Conservation (phyloP, 257 asterid species). For the Ballota nigra region DNA sequence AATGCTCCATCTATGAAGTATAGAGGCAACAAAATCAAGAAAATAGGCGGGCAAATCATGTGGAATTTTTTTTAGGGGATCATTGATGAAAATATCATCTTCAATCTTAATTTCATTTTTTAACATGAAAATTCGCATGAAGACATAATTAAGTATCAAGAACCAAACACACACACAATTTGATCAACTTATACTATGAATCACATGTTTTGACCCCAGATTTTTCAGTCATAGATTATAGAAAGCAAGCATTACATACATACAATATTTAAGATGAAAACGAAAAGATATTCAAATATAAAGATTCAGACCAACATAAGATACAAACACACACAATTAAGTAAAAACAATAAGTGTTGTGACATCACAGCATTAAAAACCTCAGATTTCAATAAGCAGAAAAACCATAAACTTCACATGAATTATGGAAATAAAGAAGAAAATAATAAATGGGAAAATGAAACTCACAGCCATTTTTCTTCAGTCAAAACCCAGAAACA, state of each 20-base stretch:
- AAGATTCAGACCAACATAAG: neutral
- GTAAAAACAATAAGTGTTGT: too few relatives aligned
- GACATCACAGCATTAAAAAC: too few relatives aligned
- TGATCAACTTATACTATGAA: neutral
- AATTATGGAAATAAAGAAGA: too few relatives aligned
- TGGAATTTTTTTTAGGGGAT: neutral
- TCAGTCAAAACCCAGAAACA: slow-evolving; percentile 30
- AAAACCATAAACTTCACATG: neutral
- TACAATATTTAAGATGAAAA: neutral
- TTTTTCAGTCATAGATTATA: neutral
- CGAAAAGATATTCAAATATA: neutral
- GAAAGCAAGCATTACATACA: neutral
- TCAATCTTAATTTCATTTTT: neutral
- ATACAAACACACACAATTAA: neutral
- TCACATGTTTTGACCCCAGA: too few relatives aligned
- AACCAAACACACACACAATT: neutral
- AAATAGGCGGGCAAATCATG: neutral
- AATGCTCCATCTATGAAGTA: neutral
- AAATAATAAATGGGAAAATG: neutral
- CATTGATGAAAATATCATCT: neutral
- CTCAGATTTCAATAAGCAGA: neutral
- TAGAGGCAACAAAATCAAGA: neutral
- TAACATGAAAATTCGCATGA: neutral
- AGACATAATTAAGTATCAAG: neutral
- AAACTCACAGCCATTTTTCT: slow-evolving; percentile 46